These are phyloP conservation scores for Rubia tinctorum DNA, from an alignment of 305 asterid genomes.

Conservation along the genomic window DNA sequence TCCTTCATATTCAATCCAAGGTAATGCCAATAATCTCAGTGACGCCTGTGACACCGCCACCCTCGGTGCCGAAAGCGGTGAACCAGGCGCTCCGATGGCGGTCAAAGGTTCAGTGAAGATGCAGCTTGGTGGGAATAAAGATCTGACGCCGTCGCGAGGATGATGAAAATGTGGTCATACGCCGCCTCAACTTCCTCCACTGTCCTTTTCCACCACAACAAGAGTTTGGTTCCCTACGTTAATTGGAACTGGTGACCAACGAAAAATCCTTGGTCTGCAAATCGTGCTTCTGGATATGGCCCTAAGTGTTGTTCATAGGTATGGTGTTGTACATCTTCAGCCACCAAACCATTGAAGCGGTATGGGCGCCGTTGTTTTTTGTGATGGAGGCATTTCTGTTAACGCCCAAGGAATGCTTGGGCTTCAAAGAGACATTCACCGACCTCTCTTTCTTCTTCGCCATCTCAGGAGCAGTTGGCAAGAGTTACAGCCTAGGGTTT, in stretches of 20 bases:
- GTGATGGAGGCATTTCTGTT: conserved; percentile 33
- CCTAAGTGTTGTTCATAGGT: conserved; percentile 54
- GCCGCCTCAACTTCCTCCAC: too few relatives aligned
- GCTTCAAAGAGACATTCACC: conserved; percentile 82
- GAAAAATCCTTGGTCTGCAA: conserved; percentile 83
- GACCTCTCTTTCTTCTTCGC: conserved; percentile 73
- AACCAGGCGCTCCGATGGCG: too few relatives aligned
- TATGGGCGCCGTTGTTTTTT: conserved; percentile 48
- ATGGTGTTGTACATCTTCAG: conserved; percentile 81
- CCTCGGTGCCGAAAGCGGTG: too few relatives aligned
- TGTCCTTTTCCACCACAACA: too few relatives aligned
- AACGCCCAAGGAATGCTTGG: conserved; percentile 83
- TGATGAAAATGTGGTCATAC: too few relatives aligned
- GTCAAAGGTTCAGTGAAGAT: too few relatives aligned
- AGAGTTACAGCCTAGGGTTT: conserved; percentile 15
- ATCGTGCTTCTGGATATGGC: conserved; percentile 59
- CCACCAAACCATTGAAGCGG: conserved; percentile 87
- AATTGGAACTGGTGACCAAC: conserved; percentile 1
- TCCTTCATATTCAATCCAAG: too few relatives aligned
- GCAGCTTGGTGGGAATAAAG: too few relatives aligned
- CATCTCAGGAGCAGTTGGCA: conserved; percentile 26
- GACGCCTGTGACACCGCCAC: too few relatives aligned
- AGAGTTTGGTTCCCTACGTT: too few relatives aligned
- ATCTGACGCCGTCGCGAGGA: too few relatives aligned
- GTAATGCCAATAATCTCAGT: too few relatives aligned